A percentile compares a stretch with the other conserved stretches of the same genome.
Conservation (phyloP, 2,329 filamentous ascomycete genomes). For the Aspergillus ibericus region DNA sequence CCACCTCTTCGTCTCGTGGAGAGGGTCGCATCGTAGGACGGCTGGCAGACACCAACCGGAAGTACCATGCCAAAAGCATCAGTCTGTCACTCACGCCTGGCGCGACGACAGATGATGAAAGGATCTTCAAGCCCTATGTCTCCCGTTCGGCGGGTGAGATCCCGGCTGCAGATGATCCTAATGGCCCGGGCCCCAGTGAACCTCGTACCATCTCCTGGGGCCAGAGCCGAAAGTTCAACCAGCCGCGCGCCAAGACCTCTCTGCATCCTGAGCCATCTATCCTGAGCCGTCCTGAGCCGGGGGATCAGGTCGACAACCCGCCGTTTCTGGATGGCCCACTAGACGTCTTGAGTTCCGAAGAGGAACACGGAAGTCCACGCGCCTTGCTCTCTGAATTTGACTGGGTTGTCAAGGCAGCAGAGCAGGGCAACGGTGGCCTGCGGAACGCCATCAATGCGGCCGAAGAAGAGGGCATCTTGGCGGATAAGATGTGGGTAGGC, state of each 20-base stretch:
- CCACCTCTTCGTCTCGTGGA: constrained; percentile 22
- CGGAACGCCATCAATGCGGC: constrained; percentile 84
- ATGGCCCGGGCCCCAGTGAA: constrained; percentile 55
- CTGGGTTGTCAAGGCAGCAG: constrained; percentile 79
- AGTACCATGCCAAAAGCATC: constrained; percentile 19
- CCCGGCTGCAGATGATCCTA: constrained; percentile 30
- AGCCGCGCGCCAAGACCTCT: constrained; percentile 74
- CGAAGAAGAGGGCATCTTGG: constrained; percentile 64
- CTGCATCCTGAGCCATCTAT: constrained; percentile 72
- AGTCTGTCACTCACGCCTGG: constrained; percentile 35
- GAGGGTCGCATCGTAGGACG: constrained; percentile 28
- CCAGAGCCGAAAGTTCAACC: constrained; percentile 62
- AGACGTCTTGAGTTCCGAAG: constrained; percentile 14
- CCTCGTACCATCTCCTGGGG: constrained; percentile 78
- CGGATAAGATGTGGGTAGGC: constrained; percentile 81
- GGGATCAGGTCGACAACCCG: constrained; percentile 22
- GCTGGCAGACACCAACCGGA: constrained; percentile 21
- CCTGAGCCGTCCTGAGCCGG: constrained; percentile 50
- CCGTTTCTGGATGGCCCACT: constrained; percentile 19
- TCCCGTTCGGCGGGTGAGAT: constrained; percentile 29
- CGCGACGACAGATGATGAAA: constrained; percentile 41
- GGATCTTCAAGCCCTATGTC: constrained; percentile 38
- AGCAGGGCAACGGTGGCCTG: constrained; percentile 88
- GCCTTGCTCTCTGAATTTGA: constrained; percentile 66
- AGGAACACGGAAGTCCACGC: constrained; percentile 59